phyloP scores from a whole-genome alignment of 805 yeast genomes.

The Lipomyces yamanashiensis region DNA sequence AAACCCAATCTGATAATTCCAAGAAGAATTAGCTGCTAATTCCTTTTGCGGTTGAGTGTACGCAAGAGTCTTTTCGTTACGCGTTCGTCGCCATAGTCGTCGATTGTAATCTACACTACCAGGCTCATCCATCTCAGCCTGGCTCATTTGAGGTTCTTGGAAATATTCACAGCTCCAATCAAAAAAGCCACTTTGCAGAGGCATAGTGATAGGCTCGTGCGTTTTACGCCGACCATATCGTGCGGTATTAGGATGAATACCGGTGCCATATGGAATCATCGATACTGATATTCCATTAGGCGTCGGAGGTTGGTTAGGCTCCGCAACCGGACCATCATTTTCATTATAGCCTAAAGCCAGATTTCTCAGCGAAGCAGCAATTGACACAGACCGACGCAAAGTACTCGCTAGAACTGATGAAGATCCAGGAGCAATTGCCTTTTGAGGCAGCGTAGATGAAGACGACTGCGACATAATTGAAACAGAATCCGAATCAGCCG shows the following conservation, averaged over 20 bases:
- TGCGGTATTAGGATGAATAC: slow-evolving; percentile 43
- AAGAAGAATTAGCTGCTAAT: slow-evolving; percentile 78
- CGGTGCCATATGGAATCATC: slow-evolving; percentile 43
- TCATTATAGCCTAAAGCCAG: slow-evolving; percentile 35
- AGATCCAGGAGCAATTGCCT: slow-evolving; percentile 11
- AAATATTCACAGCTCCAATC: slow-evolving; percentile 76
- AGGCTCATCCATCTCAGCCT: slow-evolving; percentile 83
- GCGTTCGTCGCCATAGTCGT: slow-evolving; percentile 83
- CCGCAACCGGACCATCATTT: slow-evolving; percentile 17
- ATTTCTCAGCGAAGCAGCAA: slow-evolving; percentile 39
- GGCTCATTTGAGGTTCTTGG: slow-evolving; percentile 93
- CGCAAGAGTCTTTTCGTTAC: slow-evolving; percentile 84
- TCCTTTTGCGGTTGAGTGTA: slow-evolving; percentile 91
- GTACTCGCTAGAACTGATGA: slow-evolving; percentile 32
- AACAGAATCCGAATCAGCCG: neutral
- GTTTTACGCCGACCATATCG: slow-evolving; percentile 38
- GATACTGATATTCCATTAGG: slow-evolving; percentile 38
- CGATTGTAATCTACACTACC: slow-evolving; percentile 85
- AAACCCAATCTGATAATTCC: slow-evolving; percentile 67
- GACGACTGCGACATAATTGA: slow-evolving; percentile 4
- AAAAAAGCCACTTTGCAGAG: slow-evolving; percentile 46
- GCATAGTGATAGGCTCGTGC: slow-evolving; percentile 40
- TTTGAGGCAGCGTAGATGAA: slow-evolving; percentile 11
- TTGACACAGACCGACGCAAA: slow-evolving; percentile 39
- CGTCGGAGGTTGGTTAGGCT: slow-evolving; percentile 30